These are phyloP conservation scores for Termitomyces titanicus DNA, from an alignment of 768 basidiomycete species.

Conservation along the genomic window DNA sequence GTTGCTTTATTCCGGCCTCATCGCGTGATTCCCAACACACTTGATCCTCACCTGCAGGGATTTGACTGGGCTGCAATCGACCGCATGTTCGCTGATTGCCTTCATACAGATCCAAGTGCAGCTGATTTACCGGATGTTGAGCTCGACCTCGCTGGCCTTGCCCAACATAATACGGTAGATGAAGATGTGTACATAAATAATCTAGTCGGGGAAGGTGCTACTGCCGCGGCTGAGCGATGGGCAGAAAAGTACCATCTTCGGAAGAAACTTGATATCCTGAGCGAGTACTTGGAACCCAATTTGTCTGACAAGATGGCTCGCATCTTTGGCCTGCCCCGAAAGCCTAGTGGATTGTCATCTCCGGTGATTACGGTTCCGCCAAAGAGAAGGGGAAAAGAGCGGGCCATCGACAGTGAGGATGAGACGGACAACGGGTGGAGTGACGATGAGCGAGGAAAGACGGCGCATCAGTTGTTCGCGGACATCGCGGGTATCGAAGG, in stretches of 20 bases:
- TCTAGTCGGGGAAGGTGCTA: constrained; percentile 53
- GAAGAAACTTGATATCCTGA: constrained; percentile 42
- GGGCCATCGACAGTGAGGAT: constrained; percentile 26
- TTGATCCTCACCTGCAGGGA: constrained; percentile 45
- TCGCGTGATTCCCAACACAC: constrained; percentile 77
- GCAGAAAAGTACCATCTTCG: constrained; percentile 43
- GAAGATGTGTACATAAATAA: constrained; percentile 60
- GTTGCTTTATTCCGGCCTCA: constrained; percentile 79
- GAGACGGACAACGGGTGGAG: constrained; percentile 30
- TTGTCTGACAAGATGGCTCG: constrained; percentile 33
- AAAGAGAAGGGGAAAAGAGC: constrained; percentile 17
- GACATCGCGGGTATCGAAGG: constrained; percentile 31
- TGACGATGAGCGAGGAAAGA: constrained; percentile 52
- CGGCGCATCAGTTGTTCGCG: constrained; percentile 56
- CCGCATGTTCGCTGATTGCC: constrained; percentile 58
- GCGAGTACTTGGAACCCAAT: constrained; percentile 35
- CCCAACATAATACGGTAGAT: constrained; percentile 19
- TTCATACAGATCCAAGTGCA: constrained; percentile 30
- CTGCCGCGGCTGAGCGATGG: constrained; percentile 49
- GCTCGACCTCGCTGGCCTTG: constrained; percentile 5
- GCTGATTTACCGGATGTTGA: constrained; percentile 4
- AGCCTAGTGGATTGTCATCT: background rate
- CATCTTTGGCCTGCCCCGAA: constrained; percentile 18
- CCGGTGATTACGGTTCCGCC: background rate
- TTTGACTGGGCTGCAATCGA: constrained; percentile 76